Evolutionary conservation across 495 filamentous ascomycete species (phyloP), one percentile per base, ranked within the genome.

Genomic region (Hyaloscypha bicolor): DNA sequence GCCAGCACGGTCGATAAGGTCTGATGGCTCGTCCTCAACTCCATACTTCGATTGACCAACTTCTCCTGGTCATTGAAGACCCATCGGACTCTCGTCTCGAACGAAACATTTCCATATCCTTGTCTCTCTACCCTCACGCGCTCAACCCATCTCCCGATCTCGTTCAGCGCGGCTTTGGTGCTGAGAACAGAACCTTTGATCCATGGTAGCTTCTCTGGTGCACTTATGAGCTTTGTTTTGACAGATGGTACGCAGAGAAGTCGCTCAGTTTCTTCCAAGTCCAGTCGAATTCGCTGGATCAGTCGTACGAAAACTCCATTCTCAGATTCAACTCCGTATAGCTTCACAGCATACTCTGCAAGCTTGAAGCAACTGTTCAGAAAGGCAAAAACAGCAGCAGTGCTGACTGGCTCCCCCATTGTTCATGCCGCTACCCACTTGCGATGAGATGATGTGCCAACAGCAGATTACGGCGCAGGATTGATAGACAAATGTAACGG

Each of bases 71-170:
- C 66, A 22, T 60, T 65, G 39, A 77, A 57, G 12, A 76, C 70
- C 72, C 74, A 76, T 53, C 69, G 67, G 31, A 77, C 69, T 33
- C 67, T 62, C 0, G 63, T 68, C 62, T 64, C 69, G 42, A 73
- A 68, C 32, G 55, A 64, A 22, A 67, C 67, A 62, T 55, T 61
- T 30, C 71, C 72, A 45, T 69, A 57, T 9, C 65, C 67, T 51
- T 75, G 68, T 55, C 62, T 62, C 59, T 65, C 69, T 12, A 61
- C 67, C 14, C 70, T 52, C 8, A 69, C 72, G 45, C 60, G 65
- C 45, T 75, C 71, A 5, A 77, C 69, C 59, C 71, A 75, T 48
- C 55, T 64, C 12, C 75, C 75, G 45, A 77, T 75, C n/a, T 72
- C 71, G 61, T 73, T 73, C 16, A 77, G 61, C 21, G 75, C 67